Evolutionary conservation across 1,284 basidiomycete genomes (phyloP).

Genomic region (Marasmius oreades): DNA sequence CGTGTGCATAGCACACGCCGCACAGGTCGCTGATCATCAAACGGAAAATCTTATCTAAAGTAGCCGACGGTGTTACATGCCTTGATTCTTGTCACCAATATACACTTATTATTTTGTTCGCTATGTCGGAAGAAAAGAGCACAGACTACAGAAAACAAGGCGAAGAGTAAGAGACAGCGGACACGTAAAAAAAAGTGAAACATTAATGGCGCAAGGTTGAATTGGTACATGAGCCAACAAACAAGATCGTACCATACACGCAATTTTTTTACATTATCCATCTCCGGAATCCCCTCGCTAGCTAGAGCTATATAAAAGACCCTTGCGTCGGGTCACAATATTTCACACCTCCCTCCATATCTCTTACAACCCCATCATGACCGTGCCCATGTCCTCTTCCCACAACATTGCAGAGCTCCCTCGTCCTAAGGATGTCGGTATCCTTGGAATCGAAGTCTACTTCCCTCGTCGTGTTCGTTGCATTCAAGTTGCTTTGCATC

Average conservation of each 20-base stretch:
- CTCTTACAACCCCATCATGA: conserved; percentile 30
- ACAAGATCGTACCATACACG: conserved; percentile 15
- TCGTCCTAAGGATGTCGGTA: conserved; percentile 89
- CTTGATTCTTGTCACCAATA: too few species aligned
- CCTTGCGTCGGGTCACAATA: not conserved
- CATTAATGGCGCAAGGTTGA: not conserved
- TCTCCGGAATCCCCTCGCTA: conserved; percentile 7
- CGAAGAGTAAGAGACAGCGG: not conserved
- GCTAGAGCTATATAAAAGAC: conserved; percentile 5
- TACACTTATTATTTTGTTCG: not conserved
- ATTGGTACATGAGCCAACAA: not conserved
- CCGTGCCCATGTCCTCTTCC: conserved; percentile 32
- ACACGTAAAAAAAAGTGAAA: not conserved
- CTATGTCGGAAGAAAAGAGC: not conserved
- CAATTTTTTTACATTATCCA: conserved; percentile 21
- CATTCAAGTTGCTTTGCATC: conserved; percentile 11
- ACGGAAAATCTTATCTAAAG: too few species aligned
- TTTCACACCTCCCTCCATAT: not conserved
- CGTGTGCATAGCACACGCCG: too few species aligned
- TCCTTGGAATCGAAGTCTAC: conserved; percentile 91
- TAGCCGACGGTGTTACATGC: too few species aligned
- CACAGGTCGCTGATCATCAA: too few species aligned
- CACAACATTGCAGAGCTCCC: conserved; percentile 30
- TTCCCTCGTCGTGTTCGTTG: conserved; percentile 82
- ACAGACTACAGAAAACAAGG: not conserved